Evolutionary conservation across 1,284 basidiomycete species (phyloP).

Genomic region (Cryptococcus floricola): DNA sequence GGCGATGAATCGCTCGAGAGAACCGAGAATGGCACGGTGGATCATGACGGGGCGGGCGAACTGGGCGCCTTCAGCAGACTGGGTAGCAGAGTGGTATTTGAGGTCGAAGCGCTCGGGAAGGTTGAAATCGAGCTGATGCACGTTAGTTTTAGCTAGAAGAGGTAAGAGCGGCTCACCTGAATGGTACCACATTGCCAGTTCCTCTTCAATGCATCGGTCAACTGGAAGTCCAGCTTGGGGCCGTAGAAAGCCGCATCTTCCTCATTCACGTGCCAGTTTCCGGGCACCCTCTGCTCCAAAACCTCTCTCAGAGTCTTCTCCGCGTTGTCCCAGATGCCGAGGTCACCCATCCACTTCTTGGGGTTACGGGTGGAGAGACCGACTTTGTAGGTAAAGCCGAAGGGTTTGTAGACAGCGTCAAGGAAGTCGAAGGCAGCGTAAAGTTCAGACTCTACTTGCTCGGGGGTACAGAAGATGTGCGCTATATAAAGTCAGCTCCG

Average conservation of each 20-base stretch:
- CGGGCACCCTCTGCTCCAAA: slow-evolving; percentile 81
- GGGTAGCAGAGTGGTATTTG: slow-evolving; percentile 70
- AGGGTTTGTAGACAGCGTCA: slow-evolving; percentile 88
- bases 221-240: slow-evolving; percentile 94
- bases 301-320: slow-evolving; percentile 79
- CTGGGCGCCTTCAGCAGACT: slow-evolving; percentile 49
- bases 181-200: slow-evolving; percentile 99
- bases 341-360: slow-evolving; percentile 85
- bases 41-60: slow-evolving; percentile 90
- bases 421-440: slow-evolving; percentile 88
- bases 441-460: slow-evolving; percentile 86
- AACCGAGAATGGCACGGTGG: slow-evolving; percentile 93
- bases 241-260: slow-evolving; percentile 98
- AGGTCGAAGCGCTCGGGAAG: slow-evolving; percentile 97
- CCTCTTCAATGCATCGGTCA: slow-evolving; percentile 84
- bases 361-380: slow-evolving; percentile 90
- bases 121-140: slow-evolving; percentile 89
- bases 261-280: slow-evolving; percentile 89
- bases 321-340: slow-evolving; percentile 86
- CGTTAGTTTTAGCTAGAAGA: background rate
- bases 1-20: slow-evolving; percentile 91
- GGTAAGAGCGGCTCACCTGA: slow-evolving; percentile 31
- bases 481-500: slow-evolving; percentile 20
- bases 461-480: slow-evolving; percentile 89
- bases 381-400: slow-evolving; percentile 94